phyloP scores from a whole-genome alignment of 805 yeast species.

The Yarrowia sp. region DNA sequence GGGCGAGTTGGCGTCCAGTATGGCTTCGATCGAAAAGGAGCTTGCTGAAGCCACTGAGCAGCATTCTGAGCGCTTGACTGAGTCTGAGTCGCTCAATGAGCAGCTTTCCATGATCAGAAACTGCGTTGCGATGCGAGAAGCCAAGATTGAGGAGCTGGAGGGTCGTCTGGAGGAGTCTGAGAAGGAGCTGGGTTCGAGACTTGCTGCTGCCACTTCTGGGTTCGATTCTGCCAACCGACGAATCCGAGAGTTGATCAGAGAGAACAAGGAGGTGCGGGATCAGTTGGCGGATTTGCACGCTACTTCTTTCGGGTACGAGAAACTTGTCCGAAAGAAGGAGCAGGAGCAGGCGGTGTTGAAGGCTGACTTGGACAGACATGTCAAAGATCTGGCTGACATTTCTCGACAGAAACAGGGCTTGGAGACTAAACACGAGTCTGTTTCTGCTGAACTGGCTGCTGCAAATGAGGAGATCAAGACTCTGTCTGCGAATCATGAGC shows the following conservation, averaged over 20 bases:
- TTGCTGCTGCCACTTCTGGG: conserved; percentile 31
- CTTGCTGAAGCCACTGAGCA: conserved; percentile 32
- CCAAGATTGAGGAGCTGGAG: conserved; percentile 36
- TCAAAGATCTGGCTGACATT: conserved; percentile 15
- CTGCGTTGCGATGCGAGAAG: conserved; percentile 36
- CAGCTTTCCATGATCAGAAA: conserved; percentile 31
- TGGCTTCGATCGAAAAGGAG: conserved; percentile 39
- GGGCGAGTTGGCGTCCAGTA: conserved; percentile 36
- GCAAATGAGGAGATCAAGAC: conserved; percentile 35
- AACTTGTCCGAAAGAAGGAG: conserved; percentile 40
- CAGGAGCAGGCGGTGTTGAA: conserved; percentile 31
- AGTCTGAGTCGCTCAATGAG: conserved; percentile 12
- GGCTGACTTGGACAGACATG: conserved; percentile 27
- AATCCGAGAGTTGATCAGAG: conserved; percentile 44
- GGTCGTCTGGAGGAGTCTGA: conserved; percentile 36
- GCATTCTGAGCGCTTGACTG: background rate
- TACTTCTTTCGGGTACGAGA: conserved; percentile 41
- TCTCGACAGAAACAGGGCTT: conserved; percentile 29
- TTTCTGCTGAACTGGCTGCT: conserved; percentile 33
- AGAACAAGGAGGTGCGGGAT: conserved; percentile 45
- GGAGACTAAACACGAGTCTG: conserved; percentile 27
- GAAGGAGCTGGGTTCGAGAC: conserved; percentile 33
- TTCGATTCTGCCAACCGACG: conserved; percentile 41
- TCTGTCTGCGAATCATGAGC: conserved; percentile 26
- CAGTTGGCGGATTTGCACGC: conserved; percentile 44